Evolutionary conservation across 345 rosid species (phyloP).

Genomic region (Dipteronia dyeriana): DNA sequence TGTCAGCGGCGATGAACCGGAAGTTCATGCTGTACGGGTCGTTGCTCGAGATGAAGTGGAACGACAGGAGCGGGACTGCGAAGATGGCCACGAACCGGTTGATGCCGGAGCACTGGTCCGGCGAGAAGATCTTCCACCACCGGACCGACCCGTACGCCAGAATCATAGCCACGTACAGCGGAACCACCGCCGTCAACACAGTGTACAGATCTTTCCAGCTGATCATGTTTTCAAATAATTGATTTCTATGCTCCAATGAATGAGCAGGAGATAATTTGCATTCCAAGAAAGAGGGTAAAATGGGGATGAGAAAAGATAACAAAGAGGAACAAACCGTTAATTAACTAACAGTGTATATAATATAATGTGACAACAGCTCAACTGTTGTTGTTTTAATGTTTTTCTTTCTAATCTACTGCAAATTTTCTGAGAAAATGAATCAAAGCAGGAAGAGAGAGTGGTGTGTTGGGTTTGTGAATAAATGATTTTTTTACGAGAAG

Average conservation of each 20-base stretch:
- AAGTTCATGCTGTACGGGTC: conserved; percentile 82
- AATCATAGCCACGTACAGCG: conserved; percentile 93
- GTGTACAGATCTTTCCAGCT: conserved; percentile 74
- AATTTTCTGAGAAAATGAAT: neutral
- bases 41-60: conserved; percentile 91
- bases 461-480: neutral
- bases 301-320: conserved; percentile 21
- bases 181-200: conserved; percentile 85
- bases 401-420: conserved; percentile 2
- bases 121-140: conserved; percentile 96
- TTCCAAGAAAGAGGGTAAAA: conserved; percentile 20
- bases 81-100: conserved; percentile 93
- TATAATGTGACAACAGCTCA: neutral
- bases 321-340: conserved; percentile 35
- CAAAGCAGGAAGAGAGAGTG: neutral
- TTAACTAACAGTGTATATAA: conserved; percentile 23
- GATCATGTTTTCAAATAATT: conserved; percentile 41
- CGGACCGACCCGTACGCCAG: conserved; percentile 93
- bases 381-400: neutral
- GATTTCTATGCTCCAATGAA: too few relatives aligned
- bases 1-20: conserved; percentile 87
- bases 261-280: neutral
- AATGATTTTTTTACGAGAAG: neutral
- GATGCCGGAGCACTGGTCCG: conserved; percentile 97
- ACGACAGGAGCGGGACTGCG: conserved; percentile 92